phyloP scores from a whole-genome alignment of 2,329 filamentous ascomycete genomes.

The Scortechinia acanthostroma region DNA sequence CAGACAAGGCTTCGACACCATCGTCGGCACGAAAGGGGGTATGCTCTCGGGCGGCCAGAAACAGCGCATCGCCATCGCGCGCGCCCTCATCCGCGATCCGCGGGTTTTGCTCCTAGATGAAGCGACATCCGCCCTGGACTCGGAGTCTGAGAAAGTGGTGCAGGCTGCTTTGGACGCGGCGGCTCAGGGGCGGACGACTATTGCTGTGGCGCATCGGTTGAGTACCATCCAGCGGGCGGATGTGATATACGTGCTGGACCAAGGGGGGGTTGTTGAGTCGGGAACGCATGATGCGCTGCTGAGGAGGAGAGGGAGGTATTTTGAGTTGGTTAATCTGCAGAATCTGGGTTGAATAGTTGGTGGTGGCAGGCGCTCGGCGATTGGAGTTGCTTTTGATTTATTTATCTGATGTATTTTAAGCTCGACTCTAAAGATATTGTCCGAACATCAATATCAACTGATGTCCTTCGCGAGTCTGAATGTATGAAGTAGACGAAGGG shows the following conservation, averaged over 20 bases:
- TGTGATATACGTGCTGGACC: conserved; percentile 92
- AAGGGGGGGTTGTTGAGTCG: conserved; percentile 76
- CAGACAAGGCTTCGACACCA: conserved; percentile 70
- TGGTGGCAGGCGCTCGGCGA: too few species aligned
- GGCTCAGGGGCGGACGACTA: conserved; percentile 78
- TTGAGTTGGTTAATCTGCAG: conserved; percentile 74
- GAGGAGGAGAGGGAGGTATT: conserved; percentile 65
- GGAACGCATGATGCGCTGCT: conserved; percentile 74
- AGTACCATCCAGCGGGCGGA: conserved; percentile 93
- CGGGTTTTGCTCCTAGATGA: conserved; percentile 80
- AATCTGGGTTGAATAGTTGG: conserved; percentile 58
- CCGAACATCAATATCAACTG: too few species aligned
- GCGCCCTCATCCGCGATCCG: conserved; percentile 83
- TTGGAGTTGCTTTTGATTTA: too few species aligned
- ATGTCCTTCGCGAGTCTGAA: too few species aligned
- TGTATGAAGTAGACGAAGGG: too few species aligned
- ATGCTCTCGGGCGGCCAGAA: conserved; percentile 88
- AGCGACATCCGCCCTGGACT: conserved; percentile 72
- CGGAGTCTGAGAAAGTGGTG: conserved; percentile 71
- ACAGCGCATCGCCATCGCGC: conserved; percentile 87
- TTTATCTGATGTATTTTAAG: too few species aligned
- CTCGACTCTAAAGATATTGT: too few species aligned
- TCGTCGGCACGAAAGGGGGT: conserved; percentile 80
- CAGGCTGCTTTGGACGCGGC: conserved; percentile 76
- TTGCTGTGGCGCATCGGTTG: conserved; percentile 86